Evolutionary conservation across 106 monocot species (phyloP), one percentile per base, ranked within the genome.

Genomic region (Triglochin maritima): DNA sequence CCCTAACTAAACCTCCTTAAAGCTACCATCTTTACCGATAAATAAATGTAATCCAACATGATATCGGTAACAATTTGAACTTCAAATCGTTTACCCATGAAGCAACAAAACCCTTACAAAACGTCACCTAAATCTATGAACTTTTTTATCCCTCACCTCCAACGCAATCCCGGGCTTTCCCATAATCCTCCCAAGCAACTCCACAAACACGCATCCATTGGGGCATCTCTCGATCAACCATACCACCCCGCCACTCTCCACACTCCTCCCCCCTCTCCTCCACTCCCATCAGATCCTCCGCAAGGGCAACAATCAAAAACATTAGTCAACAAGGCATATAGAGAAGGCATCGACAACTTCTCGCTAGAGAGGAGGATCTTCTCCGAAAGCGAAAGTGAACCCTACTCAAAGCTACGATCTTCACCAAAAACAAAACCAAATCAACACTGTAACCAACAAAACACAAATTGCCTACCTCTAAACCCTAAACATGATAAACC

Each of bases 81-180:
- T 29, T 29, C 29, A 29, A 29, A 29, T 29, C 29, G 29, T 29
- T 29, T 29, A 29, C 29, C 29, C 29, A 29, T 29, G 29, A 29
- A 29, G 29, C 29, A 29, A 29, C 29, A 29, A 29, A 29, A 29
- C 29, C 29, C 29, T 29, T 29, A 29, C 29, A 29, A 29, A 29
- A 29, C 29, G 29, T 29, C 29, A 29, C 29, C 29, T 0, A 29
- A 29, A 29, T 29, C 29, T 29, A 29, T 1, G 29, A 29, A 29
- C 29, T 29, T 29, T 29, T 29, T 1, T 1, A 64, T 44, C 12
- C 44, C 10, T 7, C 44, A 81, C 87, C 74, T 86, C 73, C 42
- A 94, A 71, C 17, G 82, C 89, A 46, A 94, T 76, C 14, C 61
- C 50, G 3, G 93, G 89, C n/a, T 74, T 73, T 54, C 44, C 15